Conservation (phyloP, 768 basidiomycete genomes). For the Trametes cinnabarina region DNA sequence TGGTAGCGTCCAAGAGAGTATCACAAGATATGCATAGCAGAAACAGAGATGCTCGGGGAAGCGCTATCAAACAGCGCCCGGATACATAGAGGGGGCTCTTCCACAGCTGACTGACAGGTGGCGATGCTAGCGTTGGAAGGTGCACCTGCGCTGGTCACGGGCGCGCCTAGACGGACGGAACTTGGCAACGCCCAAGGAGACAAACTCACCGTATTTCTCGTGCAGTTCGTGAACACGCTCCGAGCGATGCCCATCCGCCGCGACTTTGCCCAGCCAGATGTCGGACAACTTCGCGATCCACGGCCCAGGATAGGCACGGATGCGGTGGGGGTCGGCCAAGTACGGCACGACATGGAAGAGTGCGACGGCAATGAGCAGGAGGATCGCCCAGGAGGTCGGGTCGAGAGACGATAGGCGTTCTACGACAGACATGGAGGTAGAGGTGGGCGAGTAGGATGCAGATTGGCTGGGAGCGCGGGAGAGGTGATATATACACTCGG, state of each 20-base stretch:
- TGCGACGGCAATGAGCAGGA: slow-evolving; percentile 20
- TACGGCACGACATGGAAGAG: slow-evolving; percentile 44
- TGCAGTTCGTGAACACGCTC: slow-evolving; percentile 74
- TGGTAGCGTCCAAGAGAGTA: no score
- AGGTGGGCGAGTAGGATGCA: not conserved
- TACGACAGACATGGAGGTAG: slow-evolving; percentile 17
- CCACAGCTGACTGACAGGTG: not conserved
- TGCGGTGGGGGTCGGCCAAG: slow-evolving; percentile 54
- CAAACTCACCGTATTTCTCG: slow-evolving; percentile 62
- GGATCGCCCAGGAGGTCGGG: slow-evolving; percentile 18
- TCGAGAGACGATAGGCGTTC: slow-evolving; percentile 14
- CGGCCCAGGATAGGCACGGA: slow-evolving; percentile 49
- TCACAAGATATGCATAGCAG: no score
- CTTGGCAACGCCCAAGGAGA: not conserved
- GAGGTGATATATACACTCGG: not conserved
- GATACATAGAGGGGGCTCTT: no score
- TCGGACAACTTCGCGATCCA: slow-evolving; percentile 67
- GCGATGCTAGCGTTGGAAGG: not conserved
- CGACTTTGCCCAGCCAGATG: slow-evolving; percentile 66
- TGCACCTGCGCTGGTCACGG: slow-evolving; percentile 10
- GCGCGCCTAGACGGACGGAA: slow-evolving; percentile 9
- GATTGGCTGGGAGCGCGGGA: not conserved
- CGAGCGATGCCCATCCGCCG: slow-evolving; percentile 70
- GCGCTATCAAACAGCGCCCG: no score
- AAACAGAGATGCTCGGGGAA: no score